Base-by-base conservation (phyloP, 2,329 filamentous ascomycete species). In the Sarocladium kiliense region DNA sequence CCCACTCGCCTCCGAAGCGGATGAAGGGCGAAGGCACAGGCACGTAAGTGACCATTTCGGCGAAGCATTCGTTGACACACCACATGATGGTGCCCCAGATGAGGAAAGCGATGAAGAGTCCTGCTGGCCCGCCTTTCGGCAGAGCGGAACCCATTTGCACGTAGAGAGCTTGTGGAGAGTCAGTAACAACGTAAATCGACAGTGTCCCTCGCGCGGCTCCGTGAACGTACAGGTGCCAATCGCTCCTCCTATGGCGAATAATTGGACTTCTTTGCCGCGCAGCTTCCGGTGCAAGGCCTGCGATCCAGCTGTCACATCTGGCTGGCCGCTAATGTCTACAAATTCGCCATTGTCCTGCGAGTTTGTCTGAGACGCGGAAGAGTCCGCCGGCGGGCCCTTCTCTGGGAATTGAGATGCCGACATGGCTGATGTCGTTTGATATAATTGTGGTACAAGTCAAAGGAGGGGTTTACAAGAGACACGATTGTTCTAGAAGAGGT, bases 161-260 rank as follows among this genome's bases (percentile, higher is more conserved):
- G 26, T 58, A 63, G 11, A 64, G 53, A 12, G 62, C 61, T 60
- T 19, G 14, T 10, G 4, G 30, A 7, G 3, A 39, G 26, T 34
- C n/a, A 36, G 27, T 30, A 34, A 18, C 21, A 16, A 4, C 12
- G 14, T 25, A 42, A 42, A 7, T 42, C 39, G 21, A 23, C 6
- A 6, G n/a, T 23, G n/a, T n/a, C n/a, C n/a, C 16, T 44, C 7
- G 7, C 7, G 7, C 39, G 39, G 18, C 39, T 18, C 7, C 10
- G 39, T 9, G 30, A 21, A 50, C 54, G n/a, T 55, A 55, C 54
- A 55, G 14, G 76, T 79, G 26, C 76, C 76, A 58, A 81, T 79
- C 34, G 77, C 77, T 7, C 78, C 78, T 6, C 77, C 78, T 58
- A 80, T 74, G 56, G 77, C 78, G 57, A 80, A 77, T 53, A 80